Evolutionary conservation across 2,329 filamentous ascomycete genomes (phyloP).

Genomic region (Calonectria pauciramosa): DNA sequence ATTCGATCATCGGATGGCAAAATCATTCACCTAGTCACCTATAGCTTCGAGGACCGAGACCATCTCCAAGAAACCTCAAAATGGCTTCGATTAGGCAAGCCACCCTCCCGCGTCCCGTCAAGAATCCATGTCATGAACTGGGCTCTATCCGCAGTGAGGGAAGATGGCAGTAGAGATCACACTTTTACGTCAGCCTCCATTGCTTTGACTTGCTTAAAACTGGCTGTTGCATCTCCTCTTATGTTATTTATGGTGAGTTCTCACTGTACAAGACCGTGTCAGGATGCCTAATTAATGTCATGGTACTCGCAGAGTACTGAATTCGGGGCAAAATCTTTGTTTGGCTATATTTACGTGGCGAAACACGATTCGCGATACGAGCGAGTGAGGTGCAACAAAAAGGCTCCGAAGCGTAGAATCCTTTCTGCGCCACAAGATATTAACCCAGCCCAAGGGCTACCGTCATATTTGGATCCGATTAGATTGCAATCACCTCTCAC

Average conservation of each 20-base stretch:
- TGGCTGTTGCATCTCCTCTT: neutral
- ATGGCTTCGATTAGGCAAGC: neutral
- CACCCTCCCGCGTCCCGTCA: neutral
- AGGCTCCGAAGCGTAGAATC: neutral
- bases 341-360: neutral
- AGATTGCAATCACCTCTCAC: neutral
- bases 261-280: neutral
- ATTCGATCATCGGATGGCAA: neutral
- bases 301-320: neutral
- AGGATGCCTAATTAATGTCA: neutral
- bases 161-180: neutral
- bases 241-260: neutral
- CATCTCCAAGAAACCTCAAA: neutral
- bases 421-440: neutral
- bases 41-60: neutral
- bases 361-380: neutral
- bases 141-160: neutral
- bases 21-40: neutral
- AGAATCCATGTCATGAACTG: neutral
- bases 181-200: neutral
- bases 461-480: neutral
- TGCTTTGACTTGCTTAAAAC: neutral
- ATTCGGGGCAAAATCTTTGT: neutral
- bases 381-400: neutral
- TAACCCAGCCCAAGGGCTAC: neutral